phyloP scores from a whole-genome alignment of 495 filamentous ascomycete species.

The Aspergillus indologenus region DNA sequence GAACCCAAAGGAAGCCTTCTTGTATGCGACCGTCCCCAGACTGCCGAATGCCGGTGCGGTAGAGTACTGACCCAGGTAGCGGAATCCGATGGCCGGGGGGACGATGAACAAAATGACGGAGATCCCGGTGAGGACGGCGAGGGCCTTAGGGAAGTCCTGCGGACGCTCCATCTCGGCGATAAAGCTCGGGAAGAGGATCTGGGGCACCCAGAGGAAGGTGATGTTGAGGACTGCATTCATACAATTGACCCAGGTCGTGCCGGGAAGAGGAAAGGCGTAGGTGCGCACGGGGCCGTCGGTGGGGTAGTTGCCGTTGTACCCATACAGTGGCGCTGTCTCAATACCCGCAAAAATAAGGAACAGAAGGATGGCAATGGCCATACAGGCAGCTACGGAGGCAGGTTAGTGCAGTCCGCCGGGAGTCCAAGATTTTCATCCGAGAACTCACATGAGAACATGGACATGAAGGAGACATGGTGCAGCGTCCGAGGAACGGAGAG shows the following conservation, averaged over 20 bases:
- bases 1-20: slow-evolving; percentile 46
- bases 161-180: slow-evolving; percentile 58
- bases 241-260: slow-evolving; percentile 44
- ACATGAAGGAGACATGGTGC: slow-evolving; percentile 44
- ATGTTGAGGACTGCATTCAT: slow-evolving; percentile 49
- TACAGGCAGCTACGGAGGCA: slow-evolving; percentile 31
- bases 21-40: slow-evolving; percentile 42
- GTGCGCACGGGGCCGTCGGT: slow-evolving; percentile 37
- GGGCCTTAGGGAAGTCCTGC: slow-evolving; percentile 53
- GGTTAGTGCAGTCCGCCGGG: neutral
- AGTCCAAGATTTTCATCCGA: neutral
- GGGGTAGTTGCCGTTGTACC: slow-evolving; percentile 27
- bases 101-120: slow-evolving; percentile 53
- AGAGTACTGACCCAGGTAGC: slow-evolving; percentile 49
- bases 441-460: slow-evolving; percentile 38
- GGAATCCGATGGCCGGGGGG: slow-evolving; percentile 51
- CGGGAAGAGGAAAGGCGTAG: slow-evolving; percentile 44
- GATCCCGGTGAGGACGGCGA: slow-evolving; percentile 45
- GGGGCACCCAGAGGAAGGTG: slow-evolving; percentile 46
- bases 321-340: slow-evolving; percentile 31
- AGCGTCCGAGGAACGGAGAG: slow-evolving; percentile 42
- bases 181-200: slow-evolving; percentile 56
- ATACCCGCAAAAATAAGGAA: slow-evolving; percentile 47
- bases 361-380: slow-evolving; percentile 44
- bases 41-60: slow-evolving; percentile 51